These are phyloP conservation scores for Tuber aestivum DNA, from an alignment of 495 filamentous ascomycete species.

Conservation along the genomic window DNA sequence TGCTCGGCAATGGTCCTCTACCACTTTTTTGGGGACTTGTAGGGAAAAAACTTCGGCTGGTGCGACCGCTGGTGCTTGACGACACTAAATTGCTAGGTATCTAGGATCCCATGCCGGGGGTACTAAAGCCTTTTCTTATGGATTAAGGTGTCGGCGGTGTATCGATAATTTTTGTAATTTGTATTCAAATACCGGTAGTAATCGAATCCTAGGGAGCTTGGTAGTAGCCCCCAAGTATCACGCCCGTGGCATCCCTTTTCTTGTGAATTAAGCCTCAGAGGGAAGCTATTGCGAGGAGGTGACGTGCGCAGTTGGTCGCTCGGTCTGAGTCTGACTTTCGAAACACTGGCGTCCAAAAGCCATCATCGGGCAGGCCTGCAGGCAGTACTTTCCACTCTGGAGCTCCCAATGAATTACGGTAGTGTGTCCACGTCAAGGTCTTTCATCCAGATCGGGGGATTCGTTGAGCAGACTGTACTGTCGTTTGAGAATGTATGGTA, in stretches of 20 bases:
- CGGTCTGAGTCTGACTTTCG: conserved; percentile 1
- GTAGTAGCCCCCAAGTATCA: neutral
- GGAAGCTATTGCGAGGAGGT: neutral
- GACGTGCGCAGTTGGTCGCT: conserved; percentile 1
- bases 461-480: neutral
- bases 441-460: conserved; percentile 14
- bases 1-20: conserved; percentile 4
- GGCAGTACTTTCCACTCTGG: conserved; percentile 27
- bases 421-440: conserved; percentile 36
- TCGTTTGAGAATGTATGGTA: neutral
- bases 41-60: neutral
- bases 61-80: neutral
- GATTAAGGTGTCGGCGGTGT: neutral
- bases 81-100: neutral
- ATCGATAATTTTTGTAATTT: neutral
- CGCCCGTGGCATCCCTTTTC: neutral
- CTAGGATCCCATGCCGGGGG: neutral
- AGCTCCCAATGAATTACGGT: conserved; percentile 6
- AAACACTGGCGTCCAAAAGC: conserved; percentile 11
- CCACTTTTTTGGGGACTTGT: conserved; percentile 1
- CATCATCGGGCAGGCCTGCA: conserved; percentile 13
- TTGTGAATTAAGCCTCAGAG: neutral
- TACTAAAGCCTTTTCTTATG: neutral
- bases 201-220: neutral
- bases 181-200: neutral